Conservation (phyloP, 176 grass and related monocot genomes). For the Paspalum vaginatum region DNA sequence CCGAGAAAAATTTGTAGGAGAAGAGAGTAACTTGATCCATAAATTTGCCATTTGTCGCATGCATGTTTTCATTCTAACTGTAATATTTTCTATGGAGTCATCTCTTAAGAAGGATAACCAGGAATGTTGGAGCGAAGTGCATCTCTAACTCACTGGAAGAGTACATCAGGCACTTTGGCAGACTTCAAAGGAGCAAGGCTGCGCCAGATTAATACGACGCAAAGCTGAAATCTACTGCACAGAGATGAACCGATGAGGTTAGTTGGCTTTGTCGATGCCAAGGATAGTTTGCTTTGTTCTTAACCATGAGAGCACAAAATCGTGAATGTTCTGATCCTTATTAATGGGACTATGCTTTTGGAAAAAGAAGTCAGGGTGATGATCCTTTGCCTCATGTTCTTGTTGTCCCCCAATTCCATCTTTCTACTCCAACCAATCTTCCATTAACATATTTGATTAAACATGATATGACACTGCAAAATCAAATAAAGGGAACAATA, state of each 20-base stretch:
- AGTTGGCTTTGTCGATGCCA: conserved; percentile 16
- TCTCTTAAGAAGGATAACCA: neutral
- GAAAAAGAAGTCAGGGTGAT: conserved; percentile 7
- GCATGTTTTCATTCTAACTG: neutral
- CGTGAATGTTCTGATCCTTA: neutral
- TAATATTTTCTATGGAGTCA: neutral
- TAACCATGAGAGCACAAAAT: conserved; percentile 13
- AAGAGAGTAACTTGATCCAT: neutral
- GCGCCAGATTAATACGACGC: neutral
- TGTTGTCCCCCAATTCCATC: neutral
- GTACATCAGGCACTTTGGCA: neutral
- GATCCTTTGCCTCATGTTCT: conserved; percentile 23
- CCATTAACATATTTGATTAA: conserved; percentile 5
- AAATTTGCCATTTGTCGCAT: neutral
- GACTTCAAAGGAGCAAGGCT: conserved; percentile 6
- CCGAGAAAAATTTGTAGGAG: too few relatives aligned
- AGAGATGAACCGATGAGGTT: conserved; percentile 5
- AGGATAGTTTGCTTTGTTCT: neutral
- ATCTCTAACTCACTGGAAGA: neutral
- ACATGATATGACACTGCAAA: conserved; percentile 23
- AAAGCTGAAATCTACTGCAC: neutral
- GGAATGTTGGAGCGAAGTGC: neutral
- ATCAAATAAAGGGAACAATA: neutral
- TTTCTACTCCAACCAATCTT: conserved; percentile 37
- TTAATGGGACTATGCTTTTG: conserved; percentile 25